Percentiles rank a stretch among this genome's conserved stretches.
Conservation (phyloP, 1,284 basidiomycete species). For the Sutorius eximius region DNA sequence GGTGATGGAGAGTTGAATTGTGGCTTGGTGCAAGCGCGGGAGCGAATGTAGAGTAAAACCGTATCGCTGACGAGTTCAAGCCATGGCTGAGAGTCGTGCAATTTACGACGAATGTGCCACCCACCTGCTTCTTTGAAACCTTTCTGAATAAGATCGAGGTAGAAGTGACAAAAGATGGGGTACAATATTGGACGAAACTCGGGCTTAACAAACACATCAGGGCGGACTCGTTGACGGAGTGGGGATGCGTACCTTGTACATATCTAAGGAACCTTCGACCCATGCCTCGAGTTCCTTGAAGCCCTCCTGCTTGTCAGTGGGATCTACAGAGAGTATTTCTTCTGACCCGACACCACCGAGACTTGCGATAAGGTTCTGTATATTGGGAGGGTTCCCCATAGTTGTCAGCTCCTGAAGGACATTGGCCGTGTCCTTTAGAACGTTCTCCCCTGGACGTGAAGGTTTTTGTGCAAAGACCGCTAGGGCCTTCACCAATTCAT, state of each 20-base stretch:
- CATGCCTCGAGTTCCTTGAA: conserved; percentile 89
- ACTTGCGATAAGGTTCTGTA: conserved; percentile 73
- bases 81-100: conserved; percentile 2
- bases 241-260: conserved; percentile 64
- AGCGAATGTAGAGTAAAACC: conserved; percentile 77
- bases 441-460: conserved; percentile 62
- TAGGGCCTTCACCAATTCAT: conserved; percentile 66
- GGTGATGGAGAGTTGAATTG: conserved; percentile 71
- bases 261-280: conserved; percentile 88
- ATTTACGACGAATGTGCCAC: conserved; percentile 1
- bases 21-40: conserved; percentile 72
- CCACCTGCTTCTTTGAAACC: conserved; percentile 87
- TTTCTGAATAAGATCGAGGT: conserved; percentile 89
- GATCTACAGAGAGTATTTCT: conserved; percentile 81
- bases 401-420: conserved; percentile 66
- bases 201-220: conserved; percentile 52
- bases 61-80: conserved; percentile 47
- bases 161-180: conserved; percentile 97
- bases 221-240: conserved; percentile 2
- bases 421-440: conserved; percentile 60
- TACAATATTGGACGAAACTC: conserved; percentile 92
- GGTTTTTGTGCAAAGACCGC: conserved; percentile 67
- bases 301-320: conserved; percentile 86
- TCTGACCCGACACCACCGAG: conserved; percentile 78
- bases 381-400: conserved; percentile 64